A percentile compares a stretch with the other conserved stretches of the same genome.
Conservation (phyloP, 768 basidiomycete species). For the Leccinum variicolor region DNA sequence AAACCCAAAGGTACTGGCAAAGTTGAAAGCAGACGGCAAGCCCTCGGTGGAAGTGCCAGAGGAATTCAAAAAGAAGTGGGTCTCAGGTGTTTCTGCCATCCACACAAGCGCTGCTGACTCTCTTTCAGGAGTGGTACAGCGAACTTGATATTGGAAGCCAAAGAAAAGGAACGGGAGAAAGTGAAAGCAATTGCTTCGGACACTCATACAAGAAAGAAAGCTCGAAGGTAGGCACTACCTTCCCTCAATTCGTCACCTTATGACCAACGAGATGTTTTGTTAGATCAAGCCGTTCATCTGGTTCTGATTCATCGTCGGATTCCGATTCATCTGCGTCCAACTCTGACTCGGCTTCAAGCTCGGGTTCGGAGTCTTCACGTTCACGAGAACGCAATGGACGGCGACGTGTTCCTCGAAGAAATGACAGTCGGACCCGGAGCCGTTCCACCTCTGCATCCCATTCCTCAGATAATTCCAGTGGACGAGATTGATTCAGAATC, state of each 20-base stretch:
- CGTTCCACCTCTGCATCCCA: slow-evolving; percentile 22
- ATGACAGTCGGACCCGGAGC: slow-evolving; percentile 19
- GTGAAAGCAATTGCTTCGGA: slow-evolving; percentile 28
- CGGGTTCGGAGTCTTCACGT: slow-evolving; percentile 45
- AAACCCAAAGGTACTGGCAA: slow-evolving; percentile 65
- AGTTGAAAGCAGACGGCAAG: slow-evolving; percentile 65
- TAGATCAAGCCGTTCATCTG: slow-evolving; percentile 34
- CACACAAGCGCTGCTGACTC: background rate
- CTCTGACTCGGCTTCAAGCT: slow-evolving; percentile 39
- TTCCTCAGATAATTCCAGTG: slow-evolving; percentile 13
- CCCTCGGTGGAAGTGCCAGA: slow-evolving; percentile 85
- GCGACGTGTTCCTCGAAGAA: slow-evolving; percentile 35
- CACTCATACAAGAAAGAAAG: slow-evolving; percentile 33
- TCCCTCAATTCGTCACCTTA: background rate
- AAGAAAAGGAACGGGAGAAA: slow-evolving; percentile 70
- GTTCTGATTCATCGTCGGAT: slow-evolving; percentile 15
- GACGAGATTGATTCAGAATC: slow-evolving; percentile 12
- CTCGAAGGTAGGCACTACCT: slow-evolving; percentile 40
- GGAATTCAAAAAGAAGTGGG: slow-evolving; percentile 82
- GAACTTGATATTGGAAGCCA: slow-evolving; percentile 77
- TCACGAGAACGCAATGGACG: slow-evolving; percentile 40
- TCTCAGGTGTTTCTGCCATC: slow-evolving; percentile 6
- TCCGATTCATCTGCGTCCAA: slow-evolving; percentile 13
- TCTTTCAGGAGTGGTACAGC: slow-evolving; percentile 67
- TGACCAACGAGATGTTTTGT: background rate